Percentiles rank a stretch among this genome's conserved stretches.
These are phyloP conservation scores for Cladophialophora carrionii DNA, from an alignment of 2,329 filamentous ascomycete genomes.

Conservation along the genomic window DNA sequence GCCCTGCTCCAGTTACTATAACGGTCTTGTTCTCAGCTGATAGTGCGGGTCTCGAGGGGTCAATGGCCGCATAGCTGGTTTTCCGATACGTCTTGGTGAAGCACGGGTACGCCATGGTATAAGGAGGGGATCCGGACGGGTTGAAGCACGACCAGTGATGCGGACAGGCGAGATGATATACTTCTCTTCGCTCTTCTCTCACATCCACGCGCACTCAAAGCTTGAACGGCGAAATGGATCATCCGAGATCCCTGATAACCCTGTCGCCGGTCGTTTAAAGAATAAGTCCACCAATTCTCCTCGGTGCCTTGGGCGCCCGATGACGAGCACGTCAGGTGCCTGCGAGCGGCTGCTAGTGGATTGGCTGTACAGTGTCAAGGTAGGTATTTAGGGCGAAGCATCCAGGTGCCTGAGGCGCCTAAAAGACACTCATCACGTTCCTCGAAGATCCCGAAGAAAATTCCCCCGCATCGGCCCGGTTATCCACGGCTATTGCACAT, in stretches of 20 bases:
- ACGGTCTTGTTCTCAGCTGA: conserved; percentile 48
- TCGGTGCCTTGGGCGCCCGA: neutral
- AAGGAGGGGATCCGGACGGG: neutral
- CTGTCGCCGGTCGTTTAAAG: neutral
- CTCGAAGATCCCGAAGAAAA: too few relatives aligned
- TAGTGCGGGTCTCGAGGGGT: conserved; percentile 42
- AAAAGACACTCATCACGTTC: too few relatives aligned
- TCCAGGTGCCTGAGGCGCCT: neutral
- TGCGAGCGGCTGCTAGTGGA: neutral
- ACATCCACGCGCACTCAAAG: neutral
- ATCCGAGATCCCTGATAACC: neutral
- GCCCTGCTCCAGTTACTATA: conserved; percentile 59
- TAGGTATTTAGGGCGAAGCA: neutral
- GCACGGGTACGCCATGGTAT: conserved; percentile 38
- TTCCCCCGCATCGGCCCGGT: conserved; percentile 1
- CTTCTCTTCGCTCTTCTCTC: neutral
- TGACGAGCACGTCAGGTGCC: neutral
- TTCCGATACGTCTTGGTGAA: conserved; percentile 44
- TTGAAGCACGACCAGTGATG: neutral
- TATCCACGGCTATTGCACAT: conserved; percentile 3
- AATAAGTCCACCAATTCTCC: neutral
- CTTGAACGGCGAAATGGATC: neutral
- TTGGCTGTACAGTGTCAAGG: neutral
- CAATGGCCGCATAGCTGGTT: conserved; percentile 48
- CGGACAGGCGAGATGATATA: neutral